phyloP scores from a whole-genome alignment of 139 green algal species.

The Microglena sp. region DNA sequence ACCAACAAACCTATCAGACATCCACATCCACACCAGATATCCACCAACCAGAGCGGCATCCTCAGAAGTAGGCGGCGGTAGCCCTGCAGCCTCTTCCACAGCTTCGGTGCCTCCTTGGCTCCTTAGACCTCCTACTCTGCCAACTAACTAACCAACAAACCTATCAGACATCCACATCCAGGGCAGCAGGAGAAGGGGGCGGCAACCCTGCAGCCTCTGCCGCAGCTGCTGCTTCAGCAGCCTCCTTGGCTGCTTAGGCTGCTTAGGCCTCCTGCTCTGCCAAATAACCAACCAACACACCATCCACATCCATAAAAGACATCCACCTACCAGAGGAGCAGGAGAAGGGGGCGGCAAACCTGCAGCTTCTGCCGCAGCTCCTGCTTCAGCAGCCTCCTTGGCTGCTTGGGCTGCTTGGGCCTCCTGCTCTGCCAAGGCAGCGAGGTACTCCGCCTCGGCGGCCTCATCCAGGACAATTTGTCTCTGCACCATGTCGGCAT shows the following conservation, averaged over 20 bases:
- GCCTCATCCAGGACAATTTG: slow-evolving; percentile 21
- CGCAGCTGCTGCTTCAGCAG: too few relatives aligned
- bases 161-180: slow-evolving; percentile 1
- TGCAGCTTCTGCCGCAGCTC: not conserved
- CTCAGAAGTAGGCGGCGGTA: not conserved
- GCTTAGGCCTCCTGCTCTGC: too few relatives aligned
- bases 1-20: too few relatives aligned
- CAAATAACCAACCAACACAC: too few relatives aligned
- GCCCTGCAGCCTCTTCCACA: too few relatives aligned
- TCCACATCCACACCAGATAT: too few relatives aligned
- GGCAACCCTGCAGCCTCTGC: too few relatives aligned
- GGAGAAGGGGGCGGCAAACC: not conserved
- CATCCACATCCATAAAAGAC: not conserved
- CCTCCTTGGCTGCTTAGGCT: too few relatives aligned
- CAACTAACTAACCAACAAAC: too few relatives aligned
- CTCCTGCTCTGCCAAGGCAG: too few relatives aligned
- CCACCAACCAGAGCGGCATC: not conserved
- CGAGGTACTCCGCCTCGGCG: not conserved
- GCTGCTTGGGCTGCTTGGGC: slow-evolving; percentile 8
- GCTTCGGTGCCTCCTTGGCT: too few relatives aligned
- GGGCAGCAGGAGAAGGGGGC: not conserved
- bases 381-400: not conserved
- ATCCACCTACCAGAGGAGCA: not conserved
- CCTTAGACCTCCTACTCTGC: too few relatives aligned
- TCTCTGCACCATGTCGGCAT: slow-evolving; percentile 26